phyloP scores from a whole-genome alignment of 441 rosid genomes.

The Populus tomentosa region DNA sequence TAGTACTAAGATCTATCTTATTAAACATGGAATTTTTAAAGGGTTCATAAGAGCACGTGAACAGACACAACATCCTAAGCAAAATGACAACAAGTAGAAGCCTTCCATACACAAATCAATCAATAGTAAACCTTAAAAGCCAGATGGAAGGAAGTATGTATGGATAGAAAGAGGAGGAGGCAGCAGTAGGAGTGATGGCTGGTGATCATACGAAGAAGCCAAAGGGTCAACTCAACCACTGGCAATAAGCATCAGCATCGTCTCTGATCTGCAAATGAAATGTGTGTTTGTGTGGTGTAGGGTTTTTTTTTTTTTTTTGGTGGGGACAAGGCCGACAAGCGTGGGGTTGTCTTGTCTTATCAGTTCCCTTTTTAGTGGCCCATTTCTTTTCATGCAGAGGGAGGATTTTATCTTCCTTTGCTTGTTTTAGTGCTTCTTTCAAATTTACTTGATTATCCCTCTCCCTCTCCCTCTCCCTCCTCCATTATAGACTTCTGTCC shows the following conservation, averaged over 20 bases:
- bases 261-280: not conserved
- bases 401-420: not conserved
- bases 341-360: conserved; percentile 32
- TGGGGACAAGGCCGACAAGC: conserved; percentile 25
- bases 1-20: too few species aligned
- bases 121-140: not conserved
- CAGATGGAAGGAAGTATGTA: not conserved
- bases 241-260: not conserved
- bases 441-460: too few species aligned
- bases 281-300: not conserved
- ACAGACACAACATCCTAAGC: not conserved
- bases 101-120: not conserved
- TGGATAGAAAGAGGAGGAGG: not conserved
- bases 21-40: not conserved
- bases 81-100: not conserved
- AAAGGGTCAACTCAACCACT: conserved; percentile 7
- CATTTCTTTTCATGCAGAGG: not conserved
- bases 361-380: conserved; percentile 15
- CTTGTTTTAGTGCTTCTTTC: not conserved
- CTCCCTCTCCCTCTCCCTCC: not conserved
- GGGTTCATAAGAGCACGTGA: not conserved
- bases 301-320: not conserved
- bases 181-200: not conserved
- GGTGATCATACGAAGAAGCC: not conserved
- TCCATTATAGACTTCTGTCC: not conserved